A percentile compares a stretch with the other conserved stretches of the same genome.
These are phyloP conservation scores for Cucurbita maxima DNA, from an alignment of 306 rosid species.

Conservation along the genomic window DNA sequence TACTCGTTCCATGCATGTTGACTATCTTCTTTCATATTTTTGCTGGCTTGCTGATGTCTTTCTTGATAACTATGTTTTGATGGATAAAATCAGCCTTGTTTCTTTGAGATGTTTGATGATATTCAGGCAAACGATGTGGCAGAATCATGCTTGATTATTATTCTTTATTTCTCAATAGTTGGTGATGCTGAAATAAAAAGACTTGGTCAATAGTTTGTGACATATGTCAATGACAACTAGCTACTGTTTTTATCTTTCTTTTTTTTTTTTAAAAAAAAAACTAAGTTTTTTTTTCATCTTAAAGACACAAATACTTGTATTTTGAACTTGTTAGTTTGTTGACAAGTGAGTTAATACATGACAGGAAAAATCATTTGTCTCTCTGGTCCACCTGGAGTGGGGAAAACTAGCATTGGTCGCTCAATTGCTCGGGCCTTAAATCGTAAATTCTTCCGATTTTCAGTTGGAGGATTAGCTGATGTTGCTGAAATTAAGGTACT, in stretches of 20 bases:
- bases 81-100: neutral
- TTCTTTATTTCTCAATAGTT: neutral
- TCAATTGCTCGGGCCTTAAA: constrained; percentile 97
- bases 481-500: constrained; percentile 98
- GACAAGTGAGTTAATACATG: neutral
- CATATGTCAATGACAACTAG: neutral
- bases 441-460: constrained; percentile 85
- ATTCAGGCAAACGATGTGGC: neutral
- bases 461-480: constrained; percentile 96
- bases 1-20: neutral
- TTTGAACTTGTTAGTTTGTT: neutral
- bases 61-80: neutral
- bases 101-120: neutral
- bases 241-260: neutral
- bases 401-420: constrained; percentile 98
- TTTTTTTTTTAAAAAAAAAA: neutral
- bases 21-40: neutral
- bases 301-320: neutral
- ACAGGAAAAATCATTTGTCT: constrained; percentile 95
- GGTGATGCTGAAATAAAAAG: neutral
- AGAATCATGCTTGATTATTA: neutral
- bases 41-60: neutral
- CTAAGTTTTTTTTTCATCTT: neutral
- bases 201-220: neutral
- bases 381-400: constrained; percentile 99